Percentiles rank a stretch among this genome's conserved stretches.
Conservation (phyloP, 768 basidiomycete species). For the Xerocomus spinulosus region DNA sequence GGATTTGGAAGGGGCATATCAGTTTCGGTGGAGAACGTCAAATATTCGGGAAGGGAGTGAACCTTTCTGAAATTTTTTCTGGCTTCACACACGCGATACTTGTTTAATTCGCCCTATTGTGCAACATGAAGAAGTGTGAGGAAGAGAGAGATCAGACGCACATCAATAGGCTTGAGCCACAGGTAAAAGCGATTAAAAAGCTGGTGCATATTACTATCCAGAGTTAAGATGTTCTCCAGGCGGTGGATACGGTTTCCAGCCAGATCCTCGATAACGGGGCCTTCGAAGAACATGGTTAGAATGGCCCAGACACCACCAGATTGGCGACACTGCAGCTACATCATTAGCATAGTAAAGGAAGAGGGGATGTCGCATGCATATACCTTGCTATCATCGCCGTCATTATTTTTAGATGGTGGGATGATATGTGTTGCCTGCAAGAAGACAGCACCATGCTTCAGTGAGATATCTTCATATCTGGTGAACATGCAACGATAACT, state of each 20-base stretch:
- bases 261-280: not conserved
- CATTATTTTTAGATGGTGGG: not conserved
- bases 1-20: not conserved
- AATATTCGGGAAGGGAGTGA: not conserved
- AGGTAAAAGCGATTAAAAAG: not conserved
- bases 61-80: not conserved
- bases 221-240: not conserved
- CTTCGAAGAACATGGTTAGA: not conserved
- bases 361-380: not conserved
- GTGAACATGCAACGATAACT: not conserved
- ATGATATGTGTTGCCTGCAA: slow-evolving; percentile 1
- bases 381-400: not conserved
- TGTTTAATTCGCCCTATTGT: not conserved
- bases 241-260: not conserved
- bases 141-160: not conserved
- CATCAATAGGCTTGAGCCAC: slow-evolving; percentile 7
- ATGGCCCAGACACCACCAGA: not conserved
- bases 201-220: rapidly evolving
- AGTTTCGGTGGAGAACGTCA: not conserved
- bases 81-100: not conserved
- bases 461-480: not conserved
- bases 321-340: not conserved
- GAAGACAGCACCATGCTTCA: not conserved
- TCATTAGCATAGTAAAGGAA: not conserved
- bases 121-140: not conserved